Evolutionary conservation across 2,329 filamentous ascomycete species (phyloP).

Genomic region (Simplicillium sp.): DNA sequence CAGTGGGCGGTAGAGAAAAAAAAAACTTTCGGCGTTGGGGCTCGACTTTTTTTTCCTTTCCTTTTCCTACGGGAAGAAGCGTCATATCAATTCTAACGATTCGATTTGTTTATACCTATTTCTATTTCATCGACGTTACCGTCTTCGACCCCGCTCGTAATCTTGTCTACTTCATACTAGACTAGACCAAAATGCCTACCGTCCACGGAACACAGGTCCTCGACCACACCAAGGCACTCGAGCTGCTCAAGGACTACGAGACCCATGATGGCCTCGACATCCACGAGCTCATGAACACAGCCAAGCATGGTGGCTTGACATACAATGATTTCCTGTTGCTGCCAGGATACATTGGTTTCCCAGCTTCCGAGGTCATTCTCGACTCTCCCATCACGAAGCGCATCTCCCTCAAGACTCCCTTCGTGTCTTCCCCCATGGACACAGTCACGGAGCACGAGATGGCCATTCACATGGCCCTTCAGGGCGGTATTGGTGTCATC

Average conservation of each 20-base stretch:
- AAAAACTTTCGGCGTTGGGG: slow-evolving; percentile 27
- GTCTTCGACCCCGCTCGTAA: slow-evolving; percentile 30
- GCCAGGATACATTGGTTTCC: slow-evolving; percentile 96
- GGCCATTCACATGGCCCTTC: slow-evolving; percentile 93
- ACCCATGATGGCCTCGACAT: slow-evolving; percentile 79
- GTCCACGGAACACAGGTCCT: slow-evolving; percentile 50
- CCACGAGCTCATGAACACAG: slow-evolving; percentile 79
- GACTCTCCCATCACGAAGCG: slow-evolving; percentile 92
- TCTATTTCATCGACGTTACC: slow-evolving; percentile 20
- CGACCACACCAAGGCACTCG: slow-evolving; percentile 66
- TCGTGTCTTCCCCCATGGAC: slow-evolving; percentile 98
- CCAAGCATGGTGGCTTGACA: slow-evolving; percentile 84
- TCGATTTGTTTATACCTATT: slow-evolving; percentile 19
- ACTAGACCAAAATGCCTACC: slow-evolving; percentile 52
- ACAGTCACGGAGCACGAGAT: slow-evolving; percentile 99
- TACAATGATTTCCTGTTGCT: slow-evolving; percentile 98
- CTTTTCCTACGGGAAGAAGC: slow-evolving; percentile 46
- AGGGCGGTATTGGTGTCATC: slow-evolving; percentile 85
- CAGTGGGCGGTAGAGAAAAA: slow-evolving; percentile 14
- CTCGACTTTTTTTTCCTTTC: slow-evolving; percentile 28
- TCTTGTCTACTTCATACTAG: slow-evolving; percentile 19
- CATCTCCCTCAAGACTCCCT: slow-evolving; percentile 91
- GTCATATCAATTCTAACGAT: slow-evolving; percentile 27
- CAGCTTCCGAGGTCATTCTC: slow-evolving; percentile 77
- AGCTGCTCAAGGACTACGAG: slow-evolving; percentile 73